Percentiles rank a stretch among this genome's conserved stretches.
Evolutionary conservation across 331 rosid species (phyloP).

Genomic region (Erythrophleum ivorense): DNA sequence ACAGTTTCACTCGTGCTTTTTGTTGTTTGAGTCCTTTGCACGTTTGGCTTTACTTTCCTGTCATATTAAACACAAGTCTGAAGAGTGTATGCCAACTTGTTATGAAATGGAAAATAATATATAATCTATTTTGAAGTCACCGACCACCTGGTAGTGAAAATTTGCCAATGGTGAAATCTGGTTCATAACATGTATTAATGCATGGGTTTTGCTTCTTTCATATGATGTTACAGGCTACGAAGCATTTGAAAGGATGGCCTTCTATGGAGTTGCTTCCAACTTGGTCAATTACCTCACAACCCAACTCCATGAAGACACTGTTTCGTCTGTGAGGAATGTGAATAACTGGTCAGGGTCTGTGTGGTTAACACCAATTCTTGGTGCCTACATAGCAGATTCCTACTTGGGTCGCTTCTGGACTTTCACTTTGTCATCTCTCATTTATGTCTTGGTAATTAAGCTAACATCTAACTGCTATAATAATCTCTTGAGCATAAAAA

Average conservation of each 20-base stretch:
- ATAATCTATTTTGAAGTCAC: neutral
- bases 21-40: neutral
- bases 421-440: conserved; percentile 79
- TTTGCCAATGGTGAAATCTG: neutral
- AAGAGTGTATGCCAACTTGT: neutral
- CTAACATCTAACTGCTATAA: neutral
- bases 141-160: neutral
- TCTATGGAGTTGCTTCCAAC: conserved; percentile 90
- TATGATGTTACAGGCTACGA: conserved; percentile 80
- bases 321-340: conserved; percentile 90
- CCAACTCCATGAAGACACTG: conserved; percentile 90
- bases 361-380: conserved; percentile 93
- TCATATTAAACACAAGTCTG: neutral
- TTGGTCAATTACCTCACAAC: conserved; percentile 84
- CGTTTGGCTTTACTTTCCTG: neutral
- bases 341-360: conserved; percentile 95
- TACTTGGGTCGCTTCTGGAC: conserved; percentile 97
- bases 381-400: conserved; percentile 88
- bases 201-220: neutral
- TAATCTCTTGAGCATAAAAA: conserved; percentile 1
- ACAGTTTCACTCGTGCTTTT: neutral
- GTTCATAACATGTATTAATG: neutral
- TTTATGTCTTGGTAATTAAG: conserved; percentile 78
- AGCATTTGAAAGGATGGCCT: conserved; percentile 99
- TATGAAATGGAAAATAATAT: too few relatives aligned